phyloP scores from a whole-genome alignment of 371 early-diverging fungal genomes.

The Mortierella polycephala region DNA sequence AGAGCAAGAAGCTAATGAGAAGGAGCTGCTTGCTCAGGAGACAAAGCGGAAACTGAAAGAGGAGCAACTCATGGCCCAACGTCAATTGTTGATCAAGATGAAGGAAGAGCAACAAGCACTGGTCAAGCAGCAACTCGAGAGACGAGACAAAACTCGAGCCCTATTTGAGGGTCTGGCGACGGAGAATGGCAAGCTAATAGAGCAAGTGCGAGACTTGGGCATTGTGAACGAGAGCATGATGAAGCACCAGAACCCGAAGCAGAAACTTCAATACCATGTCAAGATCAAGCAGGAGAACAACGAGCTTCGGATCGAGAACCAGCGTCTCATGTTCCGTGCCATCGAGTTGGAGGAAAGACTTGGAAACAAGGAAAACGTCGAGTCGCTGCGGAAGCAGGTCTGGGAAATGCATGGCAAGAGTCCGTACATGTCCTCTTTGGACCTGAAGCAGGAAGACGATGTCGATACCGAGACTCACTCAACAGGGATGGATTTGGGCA shows the following conservation, averaged over 20 bases:
- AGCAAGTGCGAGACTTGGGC: conserved; percentile 50
- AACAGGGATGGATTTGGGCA: conserved; percentile 33
- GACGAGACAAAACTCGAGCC: conserved; percentile 44
- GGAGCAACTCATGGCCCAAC: conserved; percentile 45
- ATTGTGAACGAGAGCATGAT: conserved; percentile 52
- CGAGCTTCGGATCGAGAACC: conserved; percentile 55
- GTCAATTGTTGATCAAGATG: conserved; percentile 37
- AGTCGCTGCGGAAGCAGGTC: conserved; percentile 47
- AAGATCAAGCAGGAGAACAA: conserved; percentile 63
- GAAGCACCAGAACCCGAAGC: conserved; percentile 58
- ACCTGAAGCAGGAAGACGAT: conserved; percentile 1
- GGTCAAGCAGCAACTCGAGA: conserved; percentile 31
- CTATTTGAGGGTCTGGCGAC: conserved; percentile 52
- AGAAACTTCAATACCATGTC: conserved; percentile 60
- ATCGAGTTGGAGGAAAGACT: conserved; percentile 51
- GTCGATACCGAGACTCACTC: conserved; percentile 4
- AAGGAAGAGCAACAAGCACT: conserved; percentile 45
- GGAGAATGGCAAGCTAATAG: conserved; percentile 57
- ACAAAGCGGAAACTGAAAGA: conserved; percentile 40
- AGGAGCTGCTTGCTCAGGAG: conserved; percentile 19
- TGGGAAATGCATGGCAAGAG: conserved; percentile 42
- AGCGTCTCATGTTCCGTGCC: conserved; percentile 50
- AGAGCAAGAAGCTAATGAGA: conserved; percentile 24
- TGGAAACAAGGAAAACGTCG: conserved; percentile 52
- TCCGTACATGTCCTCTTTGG: conserved; percentile 16